These are phyloP conservation scores for Pichia thaimueangensis DNA, from an alignment of 805 yeast species.

Conservation along the genomic window DNA sequence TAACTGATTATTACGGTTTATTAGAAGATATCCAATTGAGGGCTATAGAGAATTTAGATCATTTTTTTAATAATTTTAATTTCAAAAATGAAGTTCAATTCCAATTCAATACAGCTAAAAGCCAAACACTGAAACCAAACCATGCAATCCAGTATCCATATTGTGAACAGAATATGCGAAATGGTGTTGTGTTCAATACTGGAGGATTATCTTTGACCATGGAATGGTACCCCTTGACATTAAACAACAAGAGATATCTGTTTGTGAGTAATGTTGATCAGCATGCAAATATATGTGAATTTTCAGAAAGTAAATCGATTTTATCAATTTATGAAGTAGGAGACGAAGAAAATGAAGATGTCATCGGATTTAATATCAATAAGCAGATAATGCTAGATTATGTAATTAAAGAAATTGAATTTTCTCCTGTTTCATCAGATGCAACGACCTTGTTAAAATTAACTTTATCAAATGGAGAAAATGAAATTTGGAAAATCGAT, in stretches of 20 bases:
- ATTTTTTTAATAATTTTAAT: constrained; percentile 5
- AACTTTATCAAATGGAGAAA: constrained; percentile 25
- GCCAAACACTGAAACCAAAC: constrained; percentile 3
- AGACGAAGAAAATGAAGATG: neutral
- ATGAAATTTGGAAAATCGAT: constrained; percentile 21
- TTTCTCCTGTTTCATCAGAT: constrained; percentile 16
- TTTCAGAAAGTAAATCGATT: constrained; percentile 17
- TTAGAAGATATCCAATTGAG: constrained; percentile 4
- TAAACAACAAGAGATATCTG: constrained; percentile 18
- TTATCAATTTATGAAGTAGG: constrained; percentile 22
- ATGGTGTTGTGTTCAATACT: constrained; percentile 24
- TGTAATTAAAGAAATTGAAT: constrained; percentile 24
- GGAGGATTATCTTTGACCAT: constrained; percentile 28
- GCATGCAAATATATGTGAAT: constrained; percentile 14
- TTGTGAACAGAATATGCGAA: constrained; percentile 15
- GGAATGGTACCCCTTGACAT: constrained; percentile 22
- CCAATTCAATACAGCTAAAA: constrained; percentile 14
- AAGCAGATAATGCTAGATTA: constrained; percentile 20
- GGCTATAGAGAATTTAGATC: constrained; percentile 2
- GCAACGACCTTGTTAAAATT: constrained; percentile 20
- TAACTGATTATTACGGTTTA: neutral
- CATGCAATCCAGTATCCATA: constrained; percentile 17
- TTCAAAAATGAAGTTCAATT: constrained; percentile 14
- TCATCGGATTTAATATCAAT: constrained; percentile 3
- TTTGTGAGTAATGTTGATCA: constrained; percentile 23